These are phyloP conservation scores for Chlorella sp. DNA, from an alignment of 139 green algal species.

Conservation along the genomic window DNA sequence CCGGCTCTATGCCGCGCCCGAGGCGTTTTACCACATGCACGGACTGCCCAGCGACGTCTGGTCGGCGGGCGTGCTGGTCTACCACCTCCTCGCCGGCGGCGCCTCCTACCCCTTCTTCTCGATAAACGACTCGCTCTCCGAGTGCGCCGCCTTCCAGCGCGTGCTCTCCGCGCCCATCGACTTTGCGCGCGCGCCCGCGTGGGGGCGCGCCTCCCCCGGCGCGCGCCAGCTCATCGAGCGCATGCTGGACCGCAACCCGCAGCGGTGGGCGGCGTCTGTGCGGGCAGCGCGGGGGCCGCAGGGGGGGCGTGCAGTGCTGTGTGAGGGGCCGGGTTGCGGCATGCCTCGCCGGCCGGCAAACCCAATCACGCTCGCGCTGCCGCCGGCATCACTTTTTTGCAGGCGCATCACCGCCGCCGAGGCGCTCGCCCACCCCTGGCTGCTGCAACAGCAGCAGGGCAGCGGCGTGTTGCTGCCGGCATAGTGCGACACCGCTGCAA, in stretches of 20 bases:
- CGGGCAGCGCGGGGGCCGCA: neutral
- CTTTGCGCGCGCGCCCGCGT: conserved; percentile 3
- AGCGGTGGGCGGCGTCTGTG: neutral
- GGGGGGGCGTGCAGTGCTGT: neutral
- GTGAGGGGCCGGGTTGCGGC: neutral
- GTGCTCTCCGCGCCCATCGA: conserved; percentile 4
- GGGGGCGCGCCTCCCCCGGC: neutral
- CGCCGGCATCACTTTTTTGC: neutral
- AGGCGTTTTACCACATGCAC: neutral
- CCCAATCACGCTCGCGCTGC: neutral
- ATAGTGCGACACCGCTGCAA: too few species aligned
- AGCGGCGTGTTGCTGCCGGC: too few species aligned
- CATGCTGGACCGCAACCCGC: conserved; percentile 15
- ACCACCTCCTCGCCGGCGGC: neutral
- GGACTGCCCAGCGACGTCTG: conserved; percentile 2
- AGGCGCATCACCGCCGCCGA: conserved; percentile 11
- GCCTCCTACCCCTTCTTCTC: conserved; percentile 9
- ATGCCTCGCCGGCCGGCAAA: neutral
- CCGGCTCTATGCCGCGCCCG: neutral
- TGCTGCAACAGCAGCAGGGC: too few species aligned
- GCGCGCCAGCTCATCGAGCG: neutral
- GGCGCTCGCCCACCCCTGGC: conserved; percentile 8
- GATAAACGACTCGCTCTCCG: neutral
- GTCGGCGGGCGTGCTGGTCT: conserved; percentile 9
- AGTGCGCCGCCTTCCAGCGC: conserved; percentile 10